Evolutionary conservation across 176 grass and related monocot genomes (phyloP).

Genomic region (Zoysia pacifica): DNA sequence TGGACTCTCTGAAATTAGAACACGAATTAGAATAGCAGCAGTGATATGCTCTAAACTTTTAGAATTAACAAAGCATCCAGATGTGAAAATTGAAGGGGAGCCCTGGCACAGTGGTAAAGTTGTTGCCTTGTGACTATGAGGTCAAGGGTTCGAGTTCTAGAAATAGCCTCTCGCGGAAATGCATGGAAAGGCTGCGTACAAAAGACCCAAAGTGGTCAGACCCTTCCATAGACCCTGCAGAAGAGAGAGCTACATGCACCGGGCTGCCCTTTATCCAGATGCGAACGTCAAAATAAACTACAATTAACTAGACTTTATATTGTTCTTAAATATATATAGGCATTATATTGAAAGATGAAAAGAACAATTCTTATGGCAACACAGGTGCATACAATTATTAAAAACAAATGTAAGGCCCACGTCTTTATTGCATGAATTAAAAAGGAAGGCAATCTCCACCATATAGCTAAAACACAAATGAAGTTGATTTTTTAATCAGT

Average conservation of each 20-base stretch:
- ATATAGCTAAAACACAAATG: constrained; percentile 18
- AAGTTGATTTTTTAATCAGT: neutral
- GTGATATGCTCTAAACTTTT: neutral
- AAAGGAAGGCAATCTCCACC: neutral
- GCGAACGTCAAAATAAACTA: neutral
- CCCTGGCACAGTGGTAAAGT: too few species aligned
- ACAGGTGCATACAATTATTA: neutral
- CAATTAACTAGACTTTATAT: neutral
- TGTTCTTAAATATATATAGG: neutral
- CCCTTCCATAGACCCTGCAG: too few species aligned
- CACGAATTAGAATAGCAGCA: constrained; percentile 20
- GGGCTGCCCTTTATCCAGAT: too few species aligned
- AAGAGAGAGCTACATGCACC: too few species aligned
- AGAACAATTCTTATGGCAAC: constrained; percentile 1
- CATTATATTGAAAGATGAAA: neutral
- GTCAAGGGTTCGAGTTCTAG: too few species aligned
- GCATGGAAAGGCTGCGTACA: too few species aligned
- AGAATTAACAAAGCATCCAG: constrained; percentile 28
- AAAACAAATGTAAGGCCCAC: neutral
- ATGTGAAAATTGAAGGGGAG: neutral
- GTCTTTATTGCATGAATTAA: neutral
- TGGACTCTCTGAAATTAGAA: constrained; percentile 51
- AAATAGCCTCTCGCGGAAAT: too few species aligned
- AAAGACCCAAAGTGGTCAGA: too few species aligned
- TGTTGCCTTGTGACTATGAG: too few species aligned